phyloP scores from a whole-genome alignment of 1,139 yeast genomes.

The Debaryomyces psychrophilus region DNA sequence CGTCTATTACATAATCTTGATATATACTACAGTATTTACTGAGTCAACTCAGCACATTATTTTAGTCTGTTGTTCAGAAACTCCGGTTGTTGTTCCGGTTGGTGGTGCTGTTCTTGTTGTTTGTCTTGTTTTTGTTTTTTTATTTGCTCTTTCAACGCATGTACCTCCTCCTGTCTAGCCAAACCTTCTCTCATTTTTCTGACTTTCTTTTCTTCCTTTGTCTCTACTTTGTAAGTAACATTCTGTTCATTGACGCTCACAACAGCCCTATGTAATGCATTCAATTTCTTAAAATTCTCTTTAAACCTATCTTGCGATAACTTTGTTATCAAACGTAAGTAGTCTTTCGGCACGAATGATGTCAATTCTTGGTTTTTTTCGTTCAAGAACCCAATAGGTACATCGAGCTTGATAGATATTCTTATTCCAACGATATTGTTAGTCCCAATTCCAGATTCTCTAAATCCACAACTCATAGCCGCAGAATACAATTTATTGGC shows the following conservation, averaged over 20 bases:
- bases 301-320: slow-evolving; percentile 60
- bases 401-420: slow-evolving; percentile 68
- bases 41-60: not conserved
- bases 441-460: slow-evolving; percentile 85
- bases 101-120: slow-evolving; percentile 8
- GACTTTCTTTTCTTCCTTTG: slow-evolving; percentile 58
- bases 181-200: slow-evolving; percentile 66
- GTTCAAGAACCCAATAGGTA: slow-evolving; percentile 65
- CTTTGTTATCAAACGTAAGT: slow-evolving; percentile 51
- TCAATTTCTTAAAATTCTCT: slow-evolving; percentile 63
- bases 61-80: no score
- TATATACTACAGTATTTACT: slow-evolving; percentile 2
- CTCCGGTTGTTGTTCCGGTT: not conserved
- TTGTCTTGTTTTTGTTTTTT: slow-evolving; percentile 16
- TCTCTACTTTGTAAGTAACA: slow-evolving; percentile 23
- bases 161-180: slow-evolving; percentile 45
- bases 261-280: slow-evolving; percentile 49
- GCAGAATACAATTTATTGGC: slow-evolving; percentile 67
- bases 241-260: slow-evolving; percentile 24
- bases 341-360: slow-evolving; percentile 52
- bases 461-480: slow-evolving; percentile 83
- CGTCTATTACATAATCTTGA: not conserved
- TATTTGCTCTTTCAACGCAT: slow-evolving; percentile 25
- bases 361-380: slow-evolving; percentile 30
- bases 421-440: slow-evolving; percentile 80